Percentiles rank a stretch among this genome's conserved stretches.
phyloP scores from a whole-genome alignment of 2,329 filamentous ascomycete genomes.

The Penicillium sp. region DNA sequence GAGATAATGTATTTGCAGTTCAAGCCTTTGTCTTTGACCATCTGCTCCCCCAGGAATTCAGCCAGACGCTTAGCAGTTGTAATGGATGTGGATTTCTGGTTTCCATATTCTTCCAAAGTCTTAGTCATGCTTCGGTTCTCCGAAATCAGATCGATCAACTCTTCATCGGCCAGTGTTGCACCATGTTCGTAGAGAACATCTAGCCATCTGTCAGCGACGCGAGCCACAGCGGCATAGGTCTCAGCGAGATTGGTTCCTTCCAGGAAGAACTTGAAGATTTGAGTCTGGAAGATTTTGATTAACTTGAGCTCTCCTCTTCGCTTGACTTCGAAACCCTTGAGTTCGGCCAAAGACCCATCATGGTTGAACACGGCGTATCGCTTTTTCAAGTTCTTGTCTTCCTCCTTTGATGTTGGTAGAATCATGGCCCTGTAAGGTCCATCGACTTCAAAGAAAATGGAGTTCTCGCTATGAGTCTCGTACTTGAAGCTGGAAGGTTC shows the following conservation, averaged over 20 bases:
- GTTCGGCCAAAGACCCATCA: conserved; percentile 87
- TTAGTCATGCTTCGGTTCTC: conserved; percentile 99
- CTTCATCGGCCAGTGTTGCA: conserved; percentile 86
- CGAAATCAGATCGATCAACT: conserved; percentile 98
- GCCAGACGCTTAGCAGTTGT: conserved; percentile 92
- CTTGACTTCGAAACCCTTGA: conserved; percentile 98
- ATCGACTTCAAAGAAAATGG: conserved; percentile 99
- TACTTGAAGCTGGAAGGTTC: conserved; percentile 82
- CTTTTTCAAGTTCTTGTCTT: conserved; percentile 99
- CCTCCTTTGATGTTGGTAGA: conserved; percentile 93
- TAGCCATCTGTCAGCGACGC: conserved; percentile 92
- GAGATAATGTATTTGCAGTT: conserved; percentile 99
- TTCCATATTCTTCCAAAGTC: conserved; percentile 91
- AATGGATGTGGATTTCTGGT: conserved; percentile 97
- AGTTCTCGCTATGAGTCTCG: conserved; percentile 96
- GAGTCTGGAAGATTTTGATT: conserved; percentile 99
- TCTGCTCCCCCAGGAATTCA: conserved; percentile 94
- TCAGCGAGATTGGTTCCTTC: conserved; percentile 84
- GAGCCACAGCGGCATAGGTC: conserved; percentile 87
- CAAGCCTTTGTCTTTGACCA: conserved; percentile 98
- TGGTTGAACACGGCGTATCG: conserved; percentile 99
- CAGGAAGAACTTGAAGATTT: conserved; percentile 99
- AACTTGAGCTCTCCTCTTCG: conserved; percentile 95
- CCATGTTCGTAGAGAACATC: conserved; percentile 91
- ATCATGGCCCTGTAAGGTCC: conserved; percentile 98